Percentiles rank a stretch among this genome's conserved stretches.
Evolutionary conservation across 176 grass and related monocot species (phyloP).

Genomic region (Olyra latifolia): DNA sequence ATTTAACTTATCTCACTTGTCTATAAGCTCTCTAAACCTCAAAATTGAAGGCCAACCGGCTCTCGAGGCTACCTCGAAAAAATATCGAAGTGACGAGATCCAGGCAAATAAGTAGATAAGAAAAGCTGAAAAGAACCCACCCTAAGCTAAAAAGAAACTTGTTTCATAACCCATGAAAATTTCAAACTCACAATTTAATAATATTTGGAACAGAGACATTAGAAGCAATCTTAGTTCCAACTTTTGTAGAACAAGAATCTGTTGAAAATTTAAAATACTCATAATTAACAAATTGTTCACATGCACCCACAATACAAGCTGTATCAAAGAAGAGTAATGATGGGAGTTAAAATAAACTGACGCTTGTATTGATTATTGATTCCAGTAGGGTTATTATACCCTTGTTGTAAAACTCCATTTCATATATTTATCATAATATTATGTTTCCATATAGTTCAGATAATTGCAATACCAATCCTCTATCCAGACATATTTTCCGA

Average conservation of each 20-base stretch:
- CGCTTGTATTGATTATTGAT: neutral
- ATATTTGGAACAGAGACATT: neutral
- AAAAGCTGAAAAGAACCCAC: too few species aligned
- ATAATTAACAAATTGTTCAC: neutral
- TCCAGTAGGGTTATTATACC: neutral
- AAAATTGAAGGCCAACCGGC: too few species aligned
- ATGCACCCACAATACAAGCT: neutral
- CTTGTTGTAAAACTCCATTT: neutral
- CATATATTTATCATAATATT: neutral
- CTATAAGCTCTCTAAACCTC: too few species aligned
- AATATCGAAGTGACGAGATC: too few species aligned
- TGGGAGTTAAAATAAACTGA: neutral
- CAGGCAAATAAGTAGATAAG: too few species aligned
- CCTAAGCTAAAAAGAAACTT: neutral
- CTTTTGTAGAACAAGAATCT: neutral
- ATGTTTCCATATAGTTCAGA: neutral
- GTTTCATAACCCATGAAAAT: neutral
- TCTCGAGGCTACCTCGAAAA: too few species aligned
- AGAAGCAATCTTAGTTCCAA: neutral
- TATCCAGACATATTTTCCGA: slow-evolving; percentile 2
- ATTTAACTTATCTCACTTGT: too few species aligned
- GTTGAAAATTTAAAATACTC: neutral
- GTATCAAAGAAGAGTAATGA: neutral
- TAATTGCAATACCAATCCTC: slow-evolving; percentile 1
- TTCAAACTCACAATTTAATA: neutral